Evolutionary conservation across 805 yeast genomes (phyloP).

Genomic region (Cyberlindnera euphorbiae): DNA sequence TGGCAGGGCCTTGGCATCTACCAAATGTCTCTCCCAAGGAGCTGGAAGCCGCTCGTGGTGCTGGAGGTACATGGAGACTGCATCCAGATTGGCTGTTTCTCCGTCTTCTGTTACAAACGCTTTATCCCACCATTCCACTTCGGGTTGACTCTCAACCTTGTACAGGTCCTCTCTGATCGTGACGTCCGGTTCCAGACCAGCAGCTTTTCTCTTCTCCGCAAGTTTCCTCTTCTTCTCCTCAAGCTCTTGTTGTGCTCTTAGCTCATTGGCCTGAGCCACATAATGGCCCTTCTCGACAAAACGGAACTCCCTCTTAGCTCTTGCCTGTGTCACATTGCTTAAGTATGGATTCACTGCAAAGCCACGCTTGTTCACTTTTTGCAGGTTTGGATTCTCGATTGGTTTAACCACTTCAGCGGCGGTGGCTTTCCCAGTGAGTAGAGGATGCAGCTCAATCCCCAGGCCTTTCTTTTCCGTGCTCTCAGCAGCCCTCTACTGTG

Average conservation of each 20-base stretch:
- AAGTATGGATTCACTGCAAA: slow-evolving; percentile 33
- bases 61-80: slow-evolving; percentile 65
- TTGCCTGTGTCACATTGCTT: slow-evolving; percentile 7
- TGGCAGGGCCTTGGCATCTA: slow-evolving; percentile 42
- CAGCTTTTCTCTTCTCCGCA: slow-evolving; percentile 35
- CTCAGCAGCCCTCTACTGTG: background rate
- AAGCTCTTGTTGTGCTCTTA: slow-evolving; percentile 37
- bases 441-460: slow-evolving; percentile 28
- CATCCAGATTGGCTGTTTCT: slow-evolving; percentile 34
- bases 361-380: slow-evolving; percentile 22
- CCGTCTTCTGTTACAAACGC: slow-evolving; percentile 39
- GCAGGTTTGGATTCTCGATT: slow-evolving; percentile 22
- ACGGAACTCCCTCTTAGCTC: slow-evolving; percentile 35
- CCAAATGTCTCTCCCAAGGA: slow-evolving; percentile 47
- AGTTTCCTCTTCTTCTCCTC: slow-evolving; percentile 30
- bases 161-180: slow-evolving; percentile 53
- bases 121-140: slow-evolving; percentile 87
- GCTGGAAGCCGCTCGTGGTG: slow-evolving; percentile 71
- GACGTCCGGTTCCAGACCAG: slow-evolving; percentile 44
- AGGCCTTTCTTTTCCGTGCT: slow-evolving; percentile 23
- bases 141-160: slow-evolving; percentile 49
- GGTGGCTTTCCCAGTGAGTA: slow-evolving; percentile 20
- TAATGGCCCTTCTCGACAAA: slow-evolving; percentile 65
- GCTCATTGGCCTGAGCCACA: slow-evolving; percentile 36
- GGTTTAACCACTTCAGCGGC: slow-evolving; percentile 1